phyloP scores from a whole-genome alignment of 805 yeast species.

The Pichia californica region DNA sequence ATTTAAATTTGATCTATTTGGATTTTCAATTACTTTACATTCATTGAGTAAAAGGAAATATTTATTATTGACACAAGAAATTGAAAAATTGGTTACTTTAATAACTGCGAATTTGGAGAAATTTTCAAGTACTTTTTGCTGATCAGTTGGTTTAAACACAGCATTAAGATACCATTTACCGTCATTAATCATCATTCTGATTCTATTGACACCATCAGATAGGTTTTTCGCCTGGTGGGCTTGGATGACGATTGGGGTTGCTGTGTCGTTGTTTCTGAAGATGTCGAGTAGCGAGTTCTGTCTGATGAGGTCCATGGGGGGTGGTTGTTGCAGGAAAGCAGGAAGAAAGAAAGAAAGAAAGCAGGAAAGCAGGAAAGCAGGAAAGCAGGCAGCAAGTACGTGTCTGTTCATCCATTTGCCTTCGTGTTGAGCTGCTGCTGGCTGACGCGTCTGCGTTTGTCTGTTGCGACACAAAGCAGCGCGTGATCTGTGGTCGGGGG shows the following conservation, averaged over 20 bases:
- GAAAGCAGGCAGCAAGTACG: no score
- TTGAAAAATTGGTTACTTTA: conserved; percentile 17
- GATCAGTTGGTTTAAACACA: conserved; percentile 41
- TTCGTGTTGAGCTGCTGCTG: no score
- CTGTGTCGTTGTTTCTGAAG: conserved; percentile 18
- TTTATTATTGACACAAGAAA: conserved; percentile 24
- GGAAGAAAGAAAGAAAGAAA: no score
- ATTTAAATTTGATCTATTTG: conserved; percentile 19
- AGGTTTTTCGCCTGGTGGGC: conserved; percentile 28
- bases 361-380: no score
- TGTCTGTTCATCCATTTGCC: no score
- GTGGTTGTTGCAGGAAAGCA: no score
- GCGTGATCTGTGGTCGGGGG: no score
- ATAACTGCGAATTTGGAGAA: conserved; percentile 21
- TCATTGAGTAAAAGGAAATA: conserved; percentile 24
- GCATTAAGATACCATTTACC: conserved; percentile 47
- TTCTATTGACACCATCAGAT: conserved; percentile 32
- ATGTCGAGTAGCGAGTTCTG: conserved; percentile 21
- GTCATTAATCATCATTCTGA: conserved; percentile 45
- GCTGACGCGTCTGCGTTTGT: no score
- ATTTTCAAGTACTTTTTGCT: conserved; percentile 23
- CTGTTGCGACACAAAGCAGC: no score
- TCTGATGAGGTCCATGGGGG: conserved; percentile 16
- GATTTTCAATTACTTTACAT: conserved; percentile 30
- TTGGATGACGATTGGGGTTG: conserved; percentile 22